Percentiles rank a stretch among this genome's conserved stretches.
phyloP scores from a whole-genome alignment of 176 grass and related monocot genomes.

The Alloteropsis semialata region DNA sequence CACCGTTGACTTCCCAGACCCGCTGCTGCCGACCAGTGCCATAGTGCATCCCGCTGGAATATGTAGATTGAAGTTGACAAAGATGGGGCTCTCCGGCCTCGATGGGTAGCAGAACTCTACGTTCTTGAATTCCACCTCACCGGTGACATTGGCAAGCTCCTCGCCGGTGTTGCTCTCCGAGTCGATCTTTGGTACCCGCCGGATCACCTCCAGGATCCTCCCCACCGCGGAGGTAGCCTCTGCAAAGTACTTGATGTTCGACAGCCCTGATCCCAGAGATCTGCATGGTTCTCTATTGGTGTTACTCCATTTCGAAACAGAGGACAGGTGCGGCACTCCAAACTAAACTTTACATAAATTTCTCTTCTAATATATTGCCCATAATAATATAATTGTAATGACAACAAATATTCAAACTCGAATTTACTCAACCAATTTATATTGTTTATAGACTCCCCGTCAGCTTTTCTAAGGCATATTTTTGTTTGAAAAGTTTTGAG shows the following conservation, averaged over 20 bases:
- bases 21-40: constrained; percentile 74
- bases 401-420: too few species aligned
- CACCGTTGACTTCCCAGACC: constrained; percentile 90
- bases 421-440: too few species aligned
- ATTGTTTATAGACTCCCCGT: too few species aligned
- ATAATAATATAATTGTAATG: too few species aligned
- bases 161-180: constrained; percentile 61
- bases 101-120: constrained; percentile 85
- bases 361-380: too few species aligned
- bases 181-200: constrained; percentile 76
- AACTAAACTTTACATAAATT: too few species aligned
- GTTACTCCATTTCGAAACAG: too few species aligned
- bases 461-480: too few species aligned
- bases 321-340: too few species aligned
- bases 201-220: constrained; percentile 61
- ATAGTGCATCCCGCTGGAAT: constrained; percentile 67
- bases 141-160: constrained; percentile 51
- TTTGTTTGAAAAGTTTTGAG: too few species aligned
- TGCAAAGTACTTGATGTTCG: constrained; percentile 84
- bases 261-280: constrained; percentile 68
- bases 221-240: constrained; percentile 75
- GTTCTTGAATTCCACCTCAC: constrained; percentile 73
- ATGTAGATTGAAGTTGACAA: constrained; percentile 67
- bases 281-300: constrained; percentile 26
- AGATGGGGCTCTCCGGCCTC: constrained; percentile 66